A percentile compares a stretch with the other conserved stretches of the same genome.
These are phyloP conservation scores for Cicer bijugum DNA, from an alignment of 306 rosid species.

Conservation along the genomic window DNA sequence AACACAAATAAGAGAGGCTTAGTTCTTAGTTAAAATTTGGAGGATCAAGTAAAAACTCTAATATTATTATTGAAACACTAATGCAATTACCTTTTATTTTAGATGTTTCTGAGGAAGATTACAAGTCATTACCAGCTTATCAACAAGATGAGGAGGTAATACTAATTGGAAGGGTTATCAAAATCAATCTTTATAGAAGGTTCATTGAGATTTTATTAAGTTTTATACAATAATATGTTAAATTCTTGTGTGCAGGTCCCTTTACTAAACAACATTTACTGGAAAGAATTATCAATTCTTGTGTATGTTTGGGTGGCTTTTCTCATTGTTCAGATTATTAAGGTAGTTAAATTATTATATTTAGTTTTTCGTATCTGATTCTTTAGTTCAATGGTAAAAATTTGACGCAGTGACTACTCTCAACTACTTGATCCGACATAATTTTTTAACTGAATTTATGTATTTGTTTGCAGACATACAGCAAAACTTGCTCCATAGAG, in stretches of 20 bases:
- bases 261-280: constrained; percentile 54
- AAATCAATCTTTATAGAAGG: not conserved
- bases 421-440: not conserved
- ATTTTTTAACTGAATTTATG: not conserved
- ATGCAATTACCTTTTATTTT: constrained; percentile 38
- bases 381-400: not conserved
- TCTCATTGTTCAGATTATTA: constrained; percentile 75
- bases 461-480: constrained; percentile 64
- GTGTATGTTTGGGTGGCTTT: constrained; percentile 80
- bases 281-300: constrained; percentile 73
- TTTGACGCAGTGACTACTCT: too few relatives aligned
- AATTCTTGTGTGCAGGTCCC: constrained; percentile 55
- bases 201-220: constrained; percentile 21
- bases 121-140: constrained; percentile 61
- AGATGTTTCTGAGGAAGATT: constrained; percentile 63
- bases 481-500: constrained; percentile 66
- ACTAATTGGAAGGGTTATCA: constrained; percentile 29
- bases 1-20: too few relatives aligned
- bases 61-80: not conserved
- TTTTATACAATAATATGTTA: constrained; percentile 2
- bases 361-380: constrained; percentile 18
- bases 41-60: not conserved
- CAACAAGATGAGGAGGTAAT: constrained; percentile 67
- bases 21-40: too few relatives aligned
- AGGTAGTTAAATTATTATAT: constrained; percentile 52